Percentiles rank a stretch among this genome's conserved stretches.
These are phyloP conservation scores for Pterulicium gracile DNA, from an alignment of 1,284 basidiomycete species.

Conservation along the genomic window DNA sequence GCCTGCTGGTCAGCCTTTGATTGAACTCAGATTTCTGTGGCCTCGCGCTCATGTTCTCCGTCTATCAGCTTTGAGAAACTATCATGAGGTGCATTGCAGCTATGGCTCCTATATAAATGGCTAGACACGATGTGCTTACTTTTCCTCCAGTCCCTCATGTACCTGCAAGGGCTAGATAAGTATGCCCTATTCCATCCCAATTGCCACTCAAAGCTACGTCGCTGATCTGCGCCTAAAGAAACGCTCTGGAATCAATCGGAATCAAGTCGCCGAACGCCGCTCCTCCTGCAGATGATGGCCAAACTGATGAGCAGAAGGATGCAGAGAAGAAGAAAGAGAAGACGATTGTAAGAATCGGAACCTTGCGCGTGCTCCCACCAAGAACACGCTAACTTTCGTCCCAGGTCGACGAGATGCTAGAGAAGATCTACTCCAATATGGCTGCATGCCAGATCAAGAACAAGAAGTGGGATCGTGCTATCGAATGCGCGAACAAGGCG, in stretches of 20 bases:
- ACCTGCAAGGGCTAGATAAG: conserved; percentile 65
- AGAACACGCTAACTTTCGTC: too few species aligned
- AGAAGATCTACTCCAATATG: conserved; percentile 77
- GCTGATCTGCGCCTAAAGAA: too few species aligned
- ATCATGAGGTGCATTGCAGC: conserved; percentile 44
- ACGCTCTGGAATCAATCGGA: conserved; percentile 38
- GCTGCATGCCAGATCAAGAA: conserved; percentile 70
- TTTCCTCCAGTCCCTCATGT: conserved; percentile 46
- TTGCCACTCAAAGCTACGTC: conserved; percentile 3
- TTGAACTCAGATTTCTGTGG: neutral
- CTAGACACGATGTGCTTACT: conserved; percentile 7
- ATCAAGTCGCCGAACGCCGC: conserved; percentile 17
- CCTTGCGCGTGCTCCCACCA: too few species aligned
- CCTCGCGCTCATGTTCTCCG: conserved; percentile 6
- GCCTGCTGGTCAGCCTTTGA: conserved; percentile 37
- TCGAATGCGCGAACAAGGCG: conserved; percentile 70
- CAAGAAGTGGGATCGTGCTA: conserved; percentile 62
- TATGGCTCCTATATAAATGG: conserved; percentile 1
- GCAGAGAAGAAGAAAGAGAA: conserved; percentile 38
- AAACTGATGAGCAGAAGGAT: conserved; percentile 27
- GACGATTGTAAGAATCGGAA: conserved; percentile 21
- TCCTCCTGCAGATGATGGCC: conserved; percentile 19
- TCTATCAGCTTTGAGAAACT: conserved; percentile 44
- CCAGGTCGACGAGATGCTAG: conserved; percentile 61
- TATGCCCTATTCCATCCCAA: conserved; percentile 19